Evolutionary conservation across 345 rosid species (phyloP).

Genomic region (Durio zibethinus): DNA sequence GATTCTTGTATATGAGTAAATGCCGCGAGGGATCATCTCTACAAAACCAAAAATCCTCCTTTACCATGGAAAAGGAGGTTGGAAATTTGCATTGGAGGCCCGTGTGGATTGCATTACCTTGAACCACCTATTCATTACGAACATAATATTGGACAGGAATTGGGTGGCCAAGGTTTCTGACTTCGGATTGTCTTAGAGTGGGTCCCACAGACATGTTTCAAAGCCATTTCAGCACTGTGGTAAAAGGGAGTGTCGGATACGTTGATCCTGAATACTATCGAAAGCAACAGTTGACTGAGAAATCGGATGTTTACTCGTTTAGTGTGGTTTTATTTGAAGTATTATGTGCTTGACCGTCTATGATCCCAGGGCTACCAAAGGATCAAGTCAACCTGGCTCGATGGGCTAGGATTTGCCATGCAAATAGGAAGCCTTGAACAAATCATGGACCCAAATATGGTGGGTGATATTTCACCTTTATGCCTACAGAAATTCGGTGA

Average conservation of each 20-base stretch:
- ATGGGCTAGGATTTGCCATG: neutral
- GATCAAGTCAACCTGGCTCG: conserved; percentile 12
- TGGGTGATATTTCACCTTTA: neutral
- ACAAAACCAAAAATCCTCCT: conserved; percentile 27
- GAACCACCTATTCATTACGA: conserved; percentile 29
- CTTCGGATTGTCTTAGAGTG: conserved; percentile 35
- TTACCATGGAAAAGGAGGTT: conserved; percentile 35
- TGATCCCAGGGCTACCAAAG: neutral
- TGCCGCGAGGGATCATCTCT: conserved; percentile 36
- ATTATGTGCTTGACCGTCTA: conserved; percentile 25
- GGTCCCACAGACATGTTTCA: conserved; percentile 31
- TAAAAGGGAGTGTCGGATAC: conserved; percentile 37
- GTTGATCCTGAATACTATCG: conserved; percentile 34
- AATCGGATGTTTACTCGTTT: conserved; percentile 41
- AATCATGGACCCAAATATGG: neutral
- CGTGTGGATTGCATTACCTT: conserved; percentile 38
- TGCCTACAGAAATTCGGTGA: neutral
- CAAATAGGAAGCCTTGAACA: neutral
- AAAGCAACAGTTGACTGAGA: conserved; percentile 36
- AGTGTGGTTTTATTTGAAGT: conserved; percentile 40
- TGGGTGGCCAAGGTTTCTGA: conserved; percentile 37
- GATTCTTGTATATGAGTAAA: conserved; percentile 28
- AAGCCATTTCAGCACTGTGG: conserved; percentile 20
- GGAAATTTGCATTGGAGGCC: conserved; percentile 36
- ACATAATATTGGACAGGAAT: conserved; percentile 38